These are phyloP conservation scores for Pleodorina starrii DNA, from an alignment of 139 green algal species.

Conservation along the genomic window DNA sequence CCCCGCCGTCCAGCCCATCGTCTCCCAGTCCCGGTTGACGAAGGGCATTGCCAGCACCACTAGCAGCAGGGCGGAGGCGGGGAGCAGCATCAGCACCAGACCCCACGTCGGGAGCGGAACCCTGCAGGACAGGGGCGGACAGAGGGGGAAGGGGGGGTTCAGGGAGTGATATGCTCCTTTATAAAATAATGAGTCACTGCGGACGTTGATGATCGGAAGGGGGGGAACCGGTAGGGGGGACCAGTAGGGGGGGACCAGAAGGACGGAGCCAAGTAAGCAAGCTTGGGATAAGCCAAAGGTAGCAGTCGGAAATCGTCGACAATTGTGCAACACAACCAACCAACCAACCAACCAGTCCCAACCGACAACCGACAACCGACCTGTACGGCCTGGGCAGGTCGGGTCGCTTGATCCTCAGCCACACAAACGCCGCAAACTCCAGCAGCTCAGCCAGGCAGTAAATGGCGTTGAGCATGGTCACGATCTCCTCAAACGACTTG, in stretches of 20 bases:
- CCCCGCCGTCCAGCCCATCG: constrained; percentile 65
- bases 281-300: too few relatives aligned
- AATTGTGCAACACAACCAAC: too few relatives aligned
- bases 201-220: not conserved
- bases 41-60: constrained; percentile 77
- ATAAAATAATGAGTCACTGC: too few relatives aligned
- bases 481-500: constrained; percentile 87
- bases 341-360: too few relatives aligned
- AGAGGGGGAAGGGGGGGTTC: too few relatives aligned
- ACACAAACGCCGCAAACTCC: constrained; percentile 96
- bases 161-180: too few relatives aligned
- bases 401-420: constrained; percentile 82
- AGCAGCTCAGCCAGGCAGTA: constrained; percentile 97
- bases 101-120: constrained; percentile 87
- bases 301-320: too few relatives aligned
- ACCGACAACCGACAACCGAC: too few relatives aligned
- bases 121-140: constrained; percentile 42
- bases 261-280: too few relatives aligned
- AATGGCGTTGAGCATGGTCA: constrained; percentile 95
- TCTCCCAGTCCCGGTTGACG: constrained; percentile 52
- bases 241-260: too few relatives aligned
- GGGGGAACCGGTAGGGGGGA: not conserved
- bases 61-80: constrained; percentile 82
- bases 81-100: constrained; percentile 83
- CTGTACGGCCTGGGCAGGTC: constrained; percentile 78